Evolutionary conservation across 2,329 filamentous ascomycete genomes (phyloP).

Genomic region (Mariannaea elegans): DNA sequence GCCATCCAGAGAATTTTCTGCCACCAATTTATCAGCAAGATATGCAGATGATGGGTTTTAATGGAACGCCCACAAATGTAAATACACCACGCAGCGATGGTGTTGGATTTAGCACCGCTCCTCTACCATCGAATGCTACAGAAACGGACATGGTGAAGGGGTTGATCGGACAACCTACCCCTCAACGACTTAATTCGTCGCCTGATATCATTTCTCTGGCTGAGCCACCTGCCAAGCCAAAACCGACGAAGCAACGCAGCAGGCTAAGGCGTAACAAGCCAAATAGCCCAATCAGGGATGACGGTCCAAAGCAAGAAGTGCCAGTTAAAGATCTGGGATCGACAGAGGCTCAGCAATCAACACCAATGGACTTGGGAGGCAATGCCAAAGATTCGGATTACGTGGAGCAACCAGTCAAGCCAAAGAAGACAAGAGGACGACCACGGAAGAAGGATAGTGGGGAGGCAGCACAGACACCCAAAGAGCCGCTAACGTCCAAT

Average conservation of each 20-base stretch:
- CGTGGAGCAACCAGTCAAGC: slow-evolving; percentile 27
- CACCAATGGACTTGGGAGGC: neutral
- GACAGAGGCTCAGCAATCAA: neutral
- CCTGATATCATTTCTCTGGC: slow-evolving; percentile 35
- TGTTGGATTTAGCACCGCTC: slow-evolving; percentile 30
- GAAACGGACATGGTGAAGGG: neutral
- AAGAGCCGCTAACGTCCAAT: slow-evolving; percentile 6
- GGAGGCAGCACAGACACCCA: slow-evolving; percentile 22
- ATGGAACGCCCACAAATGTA: slow-evolving; percentile 47
- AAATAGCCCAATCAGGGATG: neutral
- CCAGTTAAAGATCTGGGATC: neutral
- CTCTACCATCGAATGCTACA: slow-evolving; percentile 25
- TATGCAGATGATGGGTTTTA: slow-evolving; percentile 39
- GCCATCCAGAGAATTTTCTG: slow-evolving; percentile 22
- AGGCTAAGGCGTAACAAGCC: slow-evolving; percentile 8
- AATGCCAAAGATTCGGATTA: slow-evolving; percentile 27
- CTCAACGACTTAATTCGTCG: slow-evolving; percentile 32
- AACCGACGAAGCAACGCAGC: slow-evolving; percentile 14
- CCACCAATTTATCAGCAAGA: slow-evolving; percentile 30
- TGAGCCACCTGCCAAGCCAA: slow-evolving; percentile 24
- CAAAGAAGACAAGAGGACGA: slow-evolving; percentile 44
- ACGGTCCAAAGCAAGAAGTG: neutral
- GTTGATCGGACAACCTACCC: slow-evolving; percentile 1
- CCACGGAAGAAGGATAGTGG: slow-evolving; percentile 41
- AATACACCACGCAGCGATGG: slow-evolving; percentile 46